A percentile compares a stretch with the other conserved stretches of the same genome.
These are phyloP conservation scores for Lachancea sp. DNA, from an alignment of 805 yeast species.

Conservation along the genomic window DNA sequence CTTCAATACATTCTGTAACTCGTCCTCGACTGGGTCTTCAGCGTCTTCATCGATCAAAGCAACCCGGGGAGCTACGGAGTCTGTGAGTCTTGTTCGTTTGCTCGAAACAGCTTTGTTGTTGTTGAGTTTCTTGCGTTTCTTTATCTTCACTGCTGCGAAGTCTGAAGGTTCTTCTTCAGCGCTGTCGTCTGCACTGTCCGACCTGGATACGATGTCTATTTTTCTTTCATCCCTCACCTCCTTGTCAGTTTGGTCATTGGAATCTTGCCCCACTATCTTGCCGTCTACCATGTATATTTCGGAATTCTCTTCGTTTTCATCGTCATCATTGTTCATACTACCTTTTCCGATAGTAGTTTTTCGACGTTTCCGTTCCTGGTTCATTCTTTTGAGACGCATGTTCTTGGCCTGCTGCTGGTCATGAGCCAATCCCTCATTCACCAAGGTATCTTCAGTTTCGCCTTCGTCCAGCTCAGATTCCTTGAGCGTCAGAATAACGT, in stretches of 20 bases:
- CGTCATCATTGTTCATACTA: conserved; percentile 14
- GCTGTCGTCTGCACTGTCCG: conserved; percentile 8
- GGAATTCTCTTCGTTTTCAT: conserved; percentile 10
- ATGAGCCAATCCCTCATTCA: conserved; percentile 22
- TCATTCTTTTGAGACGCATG: conserved; percentile 28
- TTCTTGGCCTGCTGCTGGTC: conserved; percentile 29
- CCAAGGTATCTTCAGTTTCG: conserved; percentile 24
- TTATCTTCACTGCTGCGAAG: conserved; percentile 37
- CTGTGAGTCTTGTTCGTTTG: conserved; percentile 29
- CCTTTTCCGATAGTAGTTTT: conserved; percentile 13
- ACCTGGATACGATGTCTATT: conserved; percentile 1
- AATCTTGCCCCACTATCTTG: background rate
- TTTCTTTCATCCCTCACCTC: background rate
- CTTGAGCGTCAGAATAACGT: conserved; percentile 51
- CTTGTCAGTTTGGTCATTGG: background rate
- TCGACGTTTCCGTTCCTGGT: conserved; percentile 31
- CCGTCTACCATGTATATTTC: background rate
- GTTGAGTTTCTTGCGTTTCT: conserved; percentile 35
- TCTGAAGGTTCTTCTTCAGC: conserved; percentile 18
- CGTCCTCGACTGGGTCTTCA: conserved; percentile 32
- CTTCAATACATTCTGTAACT: conserved; percentile 28
- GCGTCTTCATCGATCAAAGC: conserved; percentile 28
- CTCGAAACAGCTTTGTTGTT: conserved; percentile 26
- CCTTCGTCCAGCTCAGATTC: conserved; percentile 31
- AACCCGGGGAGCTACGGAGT: conserved; percentile 30